A percentile compares a stretch with the other conserved stretches of the same genome.
Conservation (phyloP, 2,329 filamentous ascomycete species). For the Colletotrichum liaoningense region DNA sequence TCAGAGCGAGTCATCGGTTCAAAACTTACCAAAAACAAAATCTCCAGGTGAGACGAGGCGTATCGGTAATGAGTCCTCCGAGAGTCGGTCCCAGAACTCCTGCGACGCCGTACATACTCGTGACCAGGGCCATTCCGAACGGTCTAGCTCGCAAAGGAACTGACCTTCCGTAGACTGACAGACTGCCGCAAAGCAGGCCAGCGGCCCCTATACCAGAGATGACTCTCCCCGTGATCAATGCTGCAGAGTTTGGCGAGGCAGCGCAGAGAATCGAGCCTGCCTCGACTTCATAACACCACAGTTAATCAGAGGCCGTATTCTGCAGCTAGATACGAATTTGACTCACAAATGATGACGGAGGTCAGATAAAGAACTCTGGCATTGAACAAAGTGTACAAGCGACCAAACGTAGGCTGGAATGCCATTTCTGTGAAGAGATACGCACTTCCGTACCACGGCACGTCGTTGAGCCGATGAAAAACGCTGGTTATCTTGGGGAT, state of each 20-base stretch:
- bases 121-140: not conserved
- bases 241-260: not conserved
- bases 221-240: not conserved
- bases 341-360: slow-evolving; percentile 44
- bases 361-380: slow-evolving; percentile 41
- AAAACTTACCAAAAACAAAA: not conserved
- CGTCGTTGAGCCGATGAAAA: slow-evolving; percentile 62
- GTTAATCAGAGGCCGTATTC: not conserved
- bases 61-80: not conserved
- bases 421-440: slow-evolving; percentile 46
- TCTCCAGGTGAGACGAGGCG: not conserved
- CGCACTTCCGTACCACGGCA: slow-evolving; percentile 66
- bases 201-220: not conserved
- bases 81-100: not conserved
- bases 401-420: not conserved
- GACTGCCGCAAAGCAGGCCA: not conserved
- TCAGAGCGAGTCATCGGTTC: no score
- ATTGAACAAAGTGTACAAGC: slow-evolving; percentile 9
- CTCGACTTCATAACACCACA: not conserved
- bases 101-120: not conserved
- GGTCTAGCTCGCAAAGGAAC: not conserved
- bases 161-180: not conserved
- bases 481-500: slow-evolving; percentile 61
- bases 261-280: not conserved
- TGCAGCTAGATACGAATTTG: no score